These are phyloP conservation scores for Bryum argenteum DNA, from an alignment of 225 moss, liverwort and hornwort genomes.

Conservation along the genomic window DNA sequence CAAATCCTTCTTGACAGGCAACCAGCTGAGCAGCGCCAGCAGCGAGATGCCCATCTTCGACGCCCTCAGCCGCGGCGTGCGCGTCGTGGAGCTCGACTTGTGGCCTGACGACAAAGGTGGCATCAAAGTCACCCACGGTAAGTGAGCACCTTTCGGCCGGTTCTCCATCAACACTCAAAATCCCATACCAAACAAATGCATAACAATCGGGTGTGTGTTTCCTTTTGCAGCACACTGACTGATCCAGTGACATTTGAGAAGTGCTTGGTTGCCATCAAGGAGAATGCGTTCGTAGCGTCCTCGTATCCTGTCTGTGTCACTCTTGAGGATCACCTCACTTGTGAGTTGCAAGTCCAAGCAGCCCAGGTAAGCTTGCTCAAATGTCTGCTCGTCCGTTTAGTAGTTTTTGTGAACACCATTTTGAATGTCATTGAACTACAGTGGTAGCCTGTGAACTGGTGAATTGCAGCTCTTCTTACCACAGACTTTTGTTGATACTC, in stretches of 20 bases:
- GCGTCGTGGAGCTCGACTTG: slow-evolving; percentile 88
- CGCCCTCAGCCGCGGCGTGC: slow-evolving; percentile 75
- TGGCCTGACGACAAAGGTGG: slow-evolving; percentile 62
- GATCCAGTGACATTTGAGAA: slow-evolving; percentile 71
- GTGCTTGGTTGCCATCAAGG: slow-evolving; percentile 73
- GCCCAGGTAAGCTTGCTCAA: slow-evolving; percentile 69
- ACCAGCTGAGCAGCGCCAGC: slow-evolving; percentile 89
- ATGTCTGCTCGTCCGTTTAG: too few relatives aligned
- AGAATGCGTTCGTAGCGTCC: slow-evolving; percentile 72
- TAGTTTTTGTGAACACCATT: too few relatives aligned
- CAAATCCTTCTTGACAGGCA: slow-evolving; percentile 93
- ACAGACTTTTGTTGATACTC: too few relatives aligned
- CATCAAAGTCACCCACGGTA: slow-evolving; percentile 87
- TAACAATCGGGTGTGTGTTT: too few relatives aligned
- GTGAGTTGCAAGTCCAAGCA: slow-evolving; percentile 69
- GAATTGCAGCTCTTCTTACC: too few relatives aligned
- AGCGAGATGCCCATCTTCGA: slow-evolving; percentile 74
- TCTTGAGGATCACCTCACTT: slow-evolving; percentile 85
- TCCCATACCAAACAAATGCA: too few relatives aligned
- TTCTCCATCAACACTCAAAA: not conserved
- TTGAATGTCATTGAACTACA: too few relatives aligned
- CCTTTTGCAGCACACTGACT: slow-evolving; percentile 67
- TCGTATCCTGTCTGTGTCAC: slow-evolving; percentile 86
- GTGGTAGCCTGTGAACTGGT: too few relatives aligned
- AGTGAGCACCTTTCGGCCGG: slow-evolving; percentile 40